Evolutionary conservation across 2,329 filamentous ascomycete species (phyloP).

Genomic region (Colletotrichum viniferum): DNA sequence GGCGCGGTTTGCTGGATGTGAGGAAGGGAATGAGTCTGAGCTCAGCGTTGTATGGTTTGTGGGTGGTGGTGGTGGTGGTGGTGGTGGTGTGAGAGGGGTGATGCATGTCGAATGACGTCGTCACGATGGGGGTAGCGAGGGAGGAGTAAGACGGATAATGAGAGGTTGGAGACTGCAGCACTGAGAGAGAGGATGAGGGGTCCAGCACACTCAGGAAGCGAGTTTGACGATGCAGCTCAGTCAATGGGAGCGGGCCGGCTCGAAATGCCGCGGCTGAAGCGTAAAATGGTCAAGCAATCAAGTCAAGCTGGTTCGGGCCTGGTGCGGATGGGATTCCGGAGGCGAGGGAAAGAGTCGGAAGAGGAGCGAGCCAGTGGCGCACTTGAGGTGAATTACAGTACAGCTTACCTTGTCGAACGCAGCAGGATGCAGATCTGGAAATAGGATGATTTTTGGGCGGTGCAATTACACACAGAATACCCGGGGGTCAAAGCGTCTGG

Average conservation of each 20-base stretch:
- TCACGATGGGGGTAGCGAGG: neutral
- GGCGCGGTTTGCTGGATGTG: neutral
- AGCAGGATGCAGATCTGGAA: neutral
- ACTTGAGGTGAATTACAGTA: neutral
- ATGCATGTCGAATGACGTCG: conserved; percentile 19
- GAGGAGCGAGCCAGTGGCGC: neutral
- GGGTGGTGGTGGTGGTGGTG: neutral
- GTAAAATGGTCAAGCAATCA: neutral
- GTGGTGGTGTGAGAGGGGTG: conserved; percentile 1
- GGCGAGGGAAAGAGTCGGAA: neutral
- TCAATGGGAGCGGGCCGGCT: neutral
- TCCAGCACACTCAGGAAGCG: neutral
- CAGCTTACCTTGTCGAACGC: neutral
- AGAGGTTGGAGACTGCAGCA: neutral
- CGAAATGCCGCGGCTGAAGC: neutral
- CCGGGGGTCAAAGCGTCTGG: too few species aligned
- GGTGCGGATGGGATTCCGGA: neutral
- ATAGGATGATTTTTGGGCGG: neutral
- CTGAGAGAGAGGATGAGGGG: neutral
- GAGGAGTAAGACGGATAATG: neutral
- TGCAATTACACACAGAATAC: too few species aligned
- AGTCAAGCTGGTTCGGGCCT: neutral
- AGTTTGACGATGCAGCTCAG: neutral
- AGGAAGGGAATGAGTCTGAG: neutral
- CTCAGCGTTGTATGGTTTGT: neutral